Evolutionary conservation across 2,329 filamentous ascomycete species (phyloP), one percentile per base, ranked within the genome.

Genomic region (Penicillium sclerotigenum): DNA sequence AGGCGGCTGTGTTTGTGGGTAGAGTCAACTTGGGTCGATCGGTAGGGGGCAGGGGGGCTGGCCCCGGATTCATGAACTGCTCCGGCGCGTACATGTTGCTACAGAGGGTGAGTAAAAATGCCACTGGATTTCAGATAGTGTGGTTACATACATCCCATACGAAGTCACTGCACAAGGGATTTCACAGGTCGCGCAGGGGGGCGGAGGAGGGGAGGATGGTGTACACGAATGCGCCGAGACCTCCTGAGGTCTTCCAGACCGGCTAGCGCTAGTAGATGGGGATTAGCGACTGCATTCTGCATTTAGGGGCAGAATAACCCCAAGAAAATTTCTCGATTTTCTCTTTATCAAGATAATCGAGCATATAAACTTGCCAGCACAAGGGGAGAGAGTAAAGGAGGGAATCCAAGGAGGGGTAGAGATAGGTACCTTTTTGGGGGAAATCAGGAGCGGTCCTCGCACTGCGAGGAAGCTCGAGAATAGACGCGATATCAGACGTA

Each of bases 31-130:
- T 87, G 59, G 91, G 90, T 68, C 90, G 86, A 70, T 94, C 90
- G 58, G 83, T 87, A 20, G 93, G 94, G 59, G 94, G 93, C 68
- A 89, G 88, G 63, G 94, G 94, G 65, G 94, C 93, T 66, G 94
- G 93, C 63, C 94, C 91, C 60, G 94, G 91, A 75, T 97, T 97
- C 89, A 97, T 95, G 79, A 97, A 97, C 67, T 86, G 83, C 61
- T 83, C 81, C 58, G 81, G 76, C 41, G 82, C 78, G 74, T 87
- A 87, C 68, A 85, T 80, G 63, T 82, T 84, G 70, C 62, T 64
- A 48, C 48, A 53, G 48, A 38, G 16, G 38, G 43, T 52, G 9
- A 54, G 54, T 64, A 46, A 28, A 38, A 16, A 41, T 47, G 45
- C 2, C 18, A 26, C 10, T 36, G 45, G 38, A 24, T 24, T 54